These are phyloP conservation scores for Xylariaceae sp. DNA, from an alignment of 2,329 filamentous ascomycete genomes.

Conservation along the genomic window DNA sequence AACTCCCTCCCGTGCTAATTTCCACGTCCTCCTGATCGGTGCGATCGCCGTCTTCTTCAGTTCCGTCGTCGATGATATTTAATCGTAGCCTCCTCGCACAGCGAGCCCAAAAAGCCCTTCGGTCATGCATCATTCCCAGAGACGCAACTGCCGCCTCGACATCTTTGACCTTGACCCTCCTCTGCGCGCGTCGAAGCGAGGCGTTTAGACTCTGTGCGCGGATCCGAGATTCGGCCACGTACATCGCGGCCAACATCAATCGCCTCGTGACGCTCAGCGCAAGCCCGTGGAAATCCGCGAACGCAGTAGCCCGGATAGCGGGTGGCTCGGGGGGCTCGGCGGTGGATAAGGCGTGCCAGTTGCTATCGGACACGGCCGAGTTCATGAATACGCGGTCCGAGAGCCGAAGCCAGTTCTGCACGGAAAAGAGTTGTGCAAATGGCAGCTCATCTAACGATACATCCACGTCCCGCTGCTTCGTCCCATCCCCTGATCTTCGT, in stretches of 20 bases:
- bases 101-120: slow-evolving; percentile 41
- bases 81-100: slow-evolving; percentile 46
- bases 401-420: slow-evolving; percentile 56
- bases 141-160: slow-evolving; percentile 46
- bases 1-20: not conserved
- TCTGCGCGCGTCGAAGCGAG: slow-evolving; percentile 17
- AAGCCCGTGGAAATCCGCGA: slow-evolving; percentile 70
- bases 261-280: slow-evolving; percentile 62
- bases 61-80: slow-evolving; percentile 39
- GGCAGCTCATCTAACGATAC: slow-evolving; percentile 32
- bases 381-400: slow-evolving; percentile 74
- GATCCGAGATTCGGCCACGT: slow-evolving; percentile 64
- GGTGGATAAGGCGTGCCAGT: slow-evolving; percentile 60
- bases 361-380: slow-evolving; percentile 51
- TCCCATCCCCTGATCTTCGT: not conserved
- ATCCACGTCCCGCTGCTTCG: not conserved
- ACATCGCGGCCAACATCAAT: slow-evolving; percentile 63
- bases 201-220: slow-evolving; percentile 40
- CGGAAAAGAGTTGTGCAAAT: slow-evolving; percentile 52
- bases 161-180: slow-evolving; percentile 39
- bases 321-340: slow-evolving; percentile 43
- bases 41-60: slow-evolving; percentile 32
- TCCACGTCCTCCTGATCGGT: slow-evolving; percentile 6
- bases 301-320: slow-evolving; percentile 65
- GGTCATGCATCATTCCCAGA: slow-evolving; percentile 38